Percentiles rank a stretch among this genome's conserved stretches.
Evolutionary conservation across 257 asterid genomes (phyloP).

Genomic region (Dorcoceras hygrometricum): DNA sequence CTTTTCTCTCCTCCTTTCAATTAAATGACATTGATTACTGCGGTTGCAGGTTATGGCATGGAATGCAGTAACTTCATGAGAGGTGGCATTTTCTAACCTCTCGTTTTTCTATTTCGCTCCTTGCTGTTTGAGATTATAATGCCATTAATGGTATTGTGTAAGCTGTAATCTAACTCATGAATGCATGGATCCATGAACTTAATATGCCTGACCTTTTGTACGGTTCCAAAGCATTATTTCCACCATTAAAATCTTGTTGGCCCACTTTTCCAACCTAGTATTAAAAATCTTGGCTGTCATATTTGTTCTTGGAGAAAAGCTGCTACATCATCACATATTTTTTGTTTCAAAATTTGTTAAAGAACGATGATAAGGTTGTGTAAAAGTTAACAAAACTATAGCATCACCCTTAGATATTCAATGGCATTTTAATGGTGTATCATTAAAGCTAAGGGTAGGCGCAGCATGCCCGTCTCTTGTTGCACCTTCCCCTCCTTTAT

Average conservation of each 20-base stretch:
- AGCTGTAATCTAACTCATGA: not conserved
- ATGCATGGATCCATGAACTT: not conserved
- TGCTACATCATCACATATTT: not conserved
- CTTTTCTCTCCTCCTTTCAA: not conserved
- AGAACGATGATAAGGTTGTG: not conserved
- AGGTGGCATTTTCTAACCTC: conserved; percentile 41
- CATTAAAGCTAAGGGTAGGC: conserved; percentile 2
- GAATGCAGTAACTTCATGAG: conserved; percentile 98
- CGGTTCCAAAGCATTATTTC: not conserved
- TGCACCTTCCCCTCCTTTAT: conserved; percentile 25
- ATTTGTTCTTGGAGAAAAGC: not conserved
- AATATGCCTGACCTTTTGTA: not conserved
- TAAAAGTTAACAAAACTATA: not conserved
- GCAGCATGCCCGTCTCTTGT: conserved; percentile 23
- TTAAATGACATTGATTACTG: conserved; percentile 34
- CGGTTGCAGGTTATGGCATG: conserved; percentile 91
- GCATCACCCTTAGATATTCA: not conserved
- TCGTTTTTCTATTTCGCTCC: not conserved
- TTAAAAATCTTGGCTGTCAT: not conserved
- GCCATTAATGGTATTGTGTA: not conserved
- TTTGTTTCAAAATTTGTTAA: not conserved
- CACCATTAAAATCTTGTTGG: conserved; percentile 14
- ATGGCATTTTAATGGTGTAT: not conserved
- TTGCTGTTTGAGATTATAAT: not conserved
- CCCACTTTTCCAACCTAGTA: conserved; percentile 17